Evolutionary conservation across 1,139 yeast genomes (phyloP).

Genomic region (Torulaspora pretoriensis): DNA sequence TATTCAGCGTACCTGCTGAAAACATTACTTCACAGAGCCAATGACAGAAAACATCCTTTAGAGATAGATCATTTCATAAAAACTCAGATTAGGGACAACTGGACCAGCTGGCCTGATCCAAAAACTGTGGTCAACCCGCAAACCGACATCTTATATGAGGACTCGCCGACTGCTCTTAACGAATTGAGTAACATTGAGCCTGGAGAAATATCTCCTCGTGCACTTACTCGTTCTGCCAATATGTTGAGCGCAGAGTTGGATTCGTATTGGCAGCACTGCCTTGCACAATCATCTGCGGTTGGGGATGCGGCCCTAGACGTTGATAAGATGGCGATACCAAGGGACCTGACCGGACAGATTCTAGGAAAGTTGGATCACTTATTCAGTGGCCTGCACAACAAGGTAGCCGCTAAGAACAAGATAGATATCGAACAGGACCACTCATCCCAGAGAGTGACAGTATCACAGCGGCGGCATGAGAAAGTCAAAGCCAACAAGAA

Average conservation of each 20-base stretch:
- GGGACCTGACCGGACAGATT: slow-evolving; percentile 18
- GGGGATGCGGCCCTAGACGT: slow-evolving; percentile 25
- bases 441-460: slow-evolving; percentile 14
- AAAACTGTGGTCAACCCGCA: slow-evolving; percentile 31
- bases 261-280: slow-evolving; percentile 29
- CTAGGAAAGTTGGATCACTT: slow-evolving; percentile 29
- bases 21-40: slow-evolving; percentile 26
- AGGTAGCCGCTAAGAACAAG: slow-evolving; percentile 26
- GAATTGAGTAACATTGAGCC: slow-evolving; percentile 10
- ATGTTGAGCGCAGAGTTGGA: slow-evolving; percentile 30
- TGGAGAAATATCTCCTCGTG: slow-evolving; percentile 27
- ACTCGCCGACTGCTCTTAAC: slow-evolving; percentile 9
- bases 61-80: slow-evolving; percentile 28
- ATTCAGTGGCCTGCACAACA: slow-evolving; percentile 29
- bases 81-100: slow-evolving; percentile 30
- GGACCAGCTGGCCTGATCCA: slow-evolving; percentile 36
- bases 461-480: slow-evolving; percentile 15
- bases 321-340: slow-evolving; percentile 26
- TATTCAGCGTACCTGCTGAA: slow-evolving; percentile 33
- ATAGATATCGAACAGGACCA: slow-evolving; percentile 22
- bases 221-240: slow-evolving; percentile 25
- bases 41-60: slow-evolving; percentile 25
- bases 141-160: slow-evolving; percentile 28
- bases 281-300: slow-evolving; percentile 20
- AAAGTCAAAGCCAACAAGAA: slow-evolving; percentile 18